Conservation (phyloP, 305 asterid genomes). For the Stenogyne calaminthoides region DNA sequence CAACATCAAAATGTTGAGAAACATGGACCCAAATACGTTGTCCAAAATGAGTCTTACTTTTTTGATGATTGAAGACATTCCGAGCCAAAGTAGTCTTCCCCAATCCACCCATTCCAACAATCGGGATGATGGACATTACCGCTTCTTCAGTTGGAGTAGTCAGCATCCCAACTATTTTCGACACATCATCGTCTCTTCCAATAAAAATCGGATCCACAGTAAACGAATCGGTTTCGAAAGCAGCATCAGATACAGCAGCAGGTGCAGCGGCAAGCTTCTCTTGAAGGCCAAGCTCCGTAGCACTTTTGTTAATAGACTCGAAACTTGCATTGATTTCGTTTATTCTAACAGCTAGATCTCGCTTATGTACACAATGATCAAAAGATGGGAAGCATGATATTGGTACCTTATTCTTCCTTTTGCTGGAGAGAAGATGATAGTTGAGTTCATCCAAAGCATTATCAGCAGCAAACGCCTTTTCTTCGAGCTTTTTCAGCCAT, state of each 20-base stretch:
- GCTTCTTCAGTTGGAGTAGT: not conserved
- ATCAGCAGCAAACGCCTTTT: not conserved
- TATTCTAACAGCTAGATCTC: conserved; percentile 23
- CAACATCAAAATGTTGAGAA: not conserved
- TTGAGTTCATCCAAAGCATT: not conserved
- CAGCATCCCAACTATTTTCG: not conserved
- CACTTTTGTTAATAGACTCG: conserved; percentile 7
- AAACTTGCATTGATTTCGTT: conserved; percentile 20
- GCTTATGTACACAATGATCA: not conserved
- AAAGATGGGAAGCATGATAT: not conserved
- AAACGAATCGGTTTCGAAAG: not conserved
- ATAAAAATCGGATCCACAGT: not conserved
- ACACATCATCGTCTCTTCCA: conserved; percentile 32
- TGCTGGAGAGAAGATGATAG: not conserved
- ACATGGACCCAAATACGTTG: not conserved
- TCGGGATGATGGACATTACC: not conserved
- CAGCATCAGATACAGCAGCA: not conserved
- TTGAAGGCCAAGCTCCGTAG: conserved; percentile 19
- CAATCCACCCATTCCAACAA: not conserved
- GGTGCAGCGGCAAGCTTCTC: not conserved
- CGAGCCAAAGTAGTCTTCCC: not conserved
- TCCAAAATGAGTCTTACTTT: not conserved
- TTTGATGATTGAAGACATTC: not conserved
- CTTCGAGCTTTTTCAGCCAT: not conserved
- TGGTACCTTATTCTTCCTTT: not conserved